Evolutionary conservation across 2,329 filamentous ascomycete genomes (phyloP).

Genomic region (Paecilomyces sp.): DNA sequence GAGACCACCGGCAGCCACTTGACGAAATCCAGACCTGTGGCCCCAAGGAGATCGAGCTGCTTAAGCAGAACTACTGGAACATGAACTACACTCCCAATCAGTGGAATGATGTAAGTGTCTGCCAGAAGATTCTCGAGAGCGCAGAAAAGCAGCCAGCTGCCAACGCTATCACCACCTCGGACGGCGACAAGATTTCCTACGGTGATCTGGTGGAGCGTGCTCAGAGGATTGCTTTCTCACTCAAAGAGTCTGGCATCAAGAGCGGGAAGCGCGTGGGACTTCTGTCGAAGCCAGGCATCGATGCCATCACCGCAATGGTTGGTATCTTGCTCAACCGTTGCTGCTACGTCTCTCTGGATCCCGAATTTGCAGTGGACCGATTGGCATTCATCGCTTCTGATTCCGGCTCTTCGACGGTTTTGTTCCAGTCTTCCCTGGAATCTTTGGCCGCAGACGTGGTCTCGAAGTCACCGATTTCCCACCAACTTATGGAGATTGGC

Average conservation of each 20-base stretch:
- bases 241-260: conserved; percentile 3
- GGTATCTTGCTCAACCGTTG: conserved; percentile 6
- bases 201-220: conserved; percentile 8
- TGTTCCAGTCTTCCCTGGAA: conserved; percentile 6
- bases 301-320: conserved; percentile 13
- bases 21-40: conserved; percentile 15
- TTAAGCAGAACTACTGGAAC: conserved; percentile 12
- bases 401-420: conserved; percentile 8
- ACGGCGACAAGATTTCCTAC: conserved; percentile 13
- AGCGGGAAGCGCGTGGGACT: conserved; percentile 10
- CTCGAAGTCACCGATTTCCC: not conserved
- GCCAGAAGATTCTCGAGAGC: conserved; percentile 7
- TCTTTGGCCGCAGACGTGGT: conserved; percentile 6
- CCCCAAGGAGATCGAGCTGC: conserved; percentile 12
- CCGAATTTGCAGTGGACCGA: conserved; percentile 14
- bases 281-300: conserved; percentile 12
- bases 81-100: conserved; percentile 6
- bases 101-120: conserved; percentile 11
- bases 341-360: conserved; percentile 12
- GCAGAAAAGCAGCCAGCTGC: conserved; percentile 9
- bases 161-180: conserved; percentile 12
- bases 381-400: conserved; percentile 13
- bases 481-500: not conserved
- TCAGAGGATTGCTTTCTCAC: conserved; percentile 7
- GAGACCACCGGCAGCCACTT: conserved; percentile 17